phyloP scores from a whole-genome alignment of 2,329 filamentous ascomycete species.

The Pochonia chlamydosporia region DNA sequence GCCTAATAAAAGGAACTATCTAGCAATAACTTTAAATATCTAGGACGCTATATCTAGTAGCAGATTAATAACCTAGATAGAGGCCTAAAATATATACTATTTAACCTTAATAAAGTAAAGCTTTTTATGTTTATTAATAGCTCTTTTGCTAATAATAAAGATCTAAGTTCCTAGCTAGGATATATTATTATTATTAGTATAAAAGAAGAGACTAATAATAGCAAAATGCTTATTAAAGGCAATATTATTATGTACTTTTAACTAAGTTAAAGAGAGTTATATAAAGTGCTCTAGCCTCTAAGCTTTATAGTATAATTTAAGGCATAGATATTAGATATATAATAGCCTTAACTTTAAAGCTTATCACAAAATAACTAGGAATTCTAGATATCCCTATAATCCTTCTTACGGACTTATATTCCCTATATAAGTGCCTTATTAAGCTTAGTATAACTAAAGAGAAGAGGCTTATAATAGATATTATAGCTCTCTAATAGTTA shows the following conservation, averaged over 20 bases:
- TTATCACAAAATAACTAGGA: background rate
- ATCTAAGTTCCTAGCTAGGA: background rate
- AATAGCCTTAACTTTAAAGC: background rate
- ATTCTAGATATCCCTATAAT: background rate
- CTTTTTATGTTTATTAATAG: background rate
- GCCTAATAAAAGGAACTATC: too few species aligned
- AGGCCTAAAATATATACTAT: background rate
- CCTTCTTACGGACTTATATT: too few species aligned
- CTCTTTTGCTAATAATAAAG: too few species aligned
- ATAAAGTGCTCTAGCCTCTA: background rate
- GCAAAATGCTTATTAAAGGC: background rate
- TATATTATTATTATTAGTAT: background rate
- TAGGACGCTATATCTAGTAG: background rate
- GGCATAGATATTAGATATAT: background rate
- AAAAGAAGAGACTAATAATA: background rate
- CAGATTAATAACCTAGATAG: background rate
- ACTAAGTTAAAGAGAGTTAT: background rate
- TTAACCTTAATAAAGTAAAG: background rate
- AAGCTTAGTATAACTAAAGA: too few species aligned
- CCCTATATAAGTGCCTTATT: too few species aligned
- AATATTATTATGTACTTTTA: background rate
- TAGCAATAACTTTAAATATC: too few species aligned
- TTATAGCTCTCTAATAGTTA: too few species aligned
- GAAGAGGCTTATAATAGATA: too few species aligned
- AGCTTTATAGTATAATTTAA: background rate